Base-by-base conservation (phyloP, 495 filamentous ascomycete species). In the Pyrenula massariospora region DNA sequence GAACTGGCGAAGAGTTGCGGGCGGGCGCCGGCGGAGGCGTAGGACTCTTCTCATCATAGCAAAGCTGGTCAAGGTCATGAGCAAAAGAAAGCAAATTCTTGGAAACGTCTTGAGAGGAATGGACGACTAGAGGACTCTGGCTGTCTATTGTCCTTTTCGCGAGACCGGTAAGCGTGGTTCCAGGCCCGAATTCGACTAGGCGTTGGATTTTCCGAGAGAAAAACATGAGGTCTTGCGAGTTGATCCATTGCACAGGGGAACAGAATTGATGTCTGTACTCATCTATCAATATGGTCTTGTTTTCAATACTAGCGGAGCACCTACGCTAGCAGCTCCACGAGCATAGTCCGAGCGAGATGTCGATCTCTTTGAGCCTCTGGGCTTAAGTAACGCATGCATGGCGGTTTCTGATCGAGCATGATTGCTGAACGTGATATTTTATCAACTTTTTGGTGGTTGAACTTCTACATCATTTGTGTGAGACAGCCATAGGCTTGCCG, bases 211-310 rank as follows among this genome's bases (percentile, higher is more conserved):
- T 50, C 20, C 31, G 31, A 5, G 31, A 42, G 31, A 15, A 42
- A 15, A 42, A 63, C 58, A 63, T 57, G 42, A 63, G 60, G 12
- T 59, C 50, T 10, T 62, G 63, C 24, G 22, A 52, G 15, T 5
- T 8, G 31, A 42, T 42, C 31, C 31, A 42, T 42, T 42, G 31
- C 15, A 42, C 31, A 5, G 31, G 31, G 15, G 31, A 42, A 42
- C 31, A 42, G 15, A 42, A 42, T 42, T 42, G 31, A 42, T 42
- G 31, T 42, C 31, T 42, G 31, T 42, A 5, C 8, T 5, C 5
- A 15, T 15, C 8, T 42, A 15, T 42, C 31, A 42, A 5, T 42
- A 5, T 42, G 5, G 31, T 8, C 5, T 42, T 8, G 31, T 15
- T 5, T 5, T 15, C 15, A 42, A 15, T 42, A 42, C 8, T 15